A percentile compares a stretch with the other conserved stretches of the same genome.
Evolutionary conservation across 345 rosid species (phyloP).

Genomic region (Physaria fendleri): DNA sequence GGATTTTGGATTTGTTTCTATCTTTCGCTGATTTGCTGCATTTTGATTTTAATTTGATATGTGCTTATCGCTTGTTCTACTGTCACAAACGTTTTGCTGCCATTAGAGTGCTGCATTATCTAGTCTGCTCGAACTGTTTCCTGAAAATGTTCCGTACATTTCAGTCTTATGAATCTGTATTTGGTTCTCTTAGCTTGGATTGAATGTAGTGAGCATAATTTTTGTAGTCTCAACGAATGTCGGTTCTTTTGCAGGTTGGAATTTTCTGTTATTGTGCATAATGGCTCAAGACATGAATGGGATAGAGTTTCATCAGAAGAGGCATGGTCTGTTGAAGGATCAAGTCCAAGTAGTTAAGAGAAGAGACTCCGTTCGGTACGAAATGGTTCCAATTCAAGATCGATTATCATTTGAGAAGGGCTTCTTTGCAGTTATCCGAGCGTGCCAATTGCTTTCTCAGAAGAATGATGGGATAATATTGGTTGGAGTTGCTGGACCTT

Average conservation of each 20-base stretch:
- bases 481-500: slow-evolving; percentile 95
- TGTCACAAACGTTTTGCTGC: neutral
- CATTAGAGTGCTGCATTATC: neutral
- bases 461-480: slow-evolving; percentile 77
- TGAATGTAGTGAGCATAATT: neutral
- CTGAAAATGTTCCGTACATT: neutral
- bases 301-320: slow-evolving; percentile 51
- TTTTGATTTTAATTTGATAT: slow-evolving; percentile 1
- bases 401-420: slow-evolving; percentile 87
- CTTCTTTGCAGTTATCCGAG: slow-evolving; percentile 79
- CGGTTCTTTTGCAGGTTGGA: slow-evolving; percentile 9
- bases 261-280: neutral
- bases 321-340: slow-evolving; percentile 73
- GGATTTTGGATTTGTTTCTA: slow-evolving; percentile 8
- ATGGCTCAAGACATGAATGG: slow-evolving; percentile 53
- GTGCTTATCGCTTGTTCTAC: neutral
- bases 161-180: neutral
- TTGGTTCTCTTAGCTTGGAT: neutral
- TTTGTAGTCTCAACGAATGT: slow-evolving; percentile 1
- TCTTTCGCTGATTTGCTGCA: neutral
- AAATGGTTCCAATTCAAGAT: slow-evolving; percentile 68
- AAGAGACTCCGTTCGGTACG: slow-evolving; percentile 58
- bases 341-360: slow-evolving; percentile 73
- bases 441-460: slow-evolving; percentile 84
- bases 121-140: neutral